phyloP scores from a whole-genome alignment of 116 monocot species.

The Dioscorea cayenensis region DNA sequence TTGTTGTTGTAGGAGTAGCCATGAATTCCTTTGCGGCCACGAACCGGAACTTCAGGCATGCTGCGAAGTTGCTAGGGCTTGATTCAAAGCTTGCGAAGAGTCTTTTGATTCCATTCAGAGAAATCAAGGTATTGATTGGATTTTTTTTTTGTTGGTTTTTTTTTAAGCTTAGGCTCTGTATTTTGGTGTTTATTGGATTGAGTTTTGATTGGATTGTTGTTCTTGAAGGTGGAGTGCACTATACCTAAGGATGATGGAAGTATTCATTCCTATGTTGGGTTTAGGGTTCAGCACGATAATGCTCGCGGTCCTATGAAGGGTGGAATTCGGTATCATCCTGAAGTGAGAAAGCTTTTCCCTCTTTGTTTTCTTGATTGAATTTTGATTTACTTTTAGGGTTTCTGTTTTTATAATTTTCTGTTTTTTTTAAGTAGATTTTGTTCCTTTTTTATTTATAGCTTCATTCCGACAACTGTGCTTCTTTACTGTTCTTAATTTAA shows the following conservation, averaged over 20 bases:
- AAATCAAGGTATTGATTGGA: slow-evolving; percentile 27
- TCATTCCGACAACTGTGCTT: too few relatives aligned
- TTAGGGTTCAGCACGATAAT: slow-evolving; percentile 75
- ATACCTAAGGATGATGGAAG: slow-evolving; percentile 73
- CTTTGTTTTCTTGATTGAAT: slow-evolving; percentile 4
- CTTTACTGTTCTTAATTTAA: too few relatives aligned
- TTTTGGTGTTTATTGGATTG: background rate
- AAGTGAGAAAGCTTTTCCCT: slow-evolving; percentile 26
- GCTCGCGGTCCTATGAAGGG: slow-evolving; percentile 88
- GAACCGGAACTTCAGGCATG: slow-evolving; percentile 42
- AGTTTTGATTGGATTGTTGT: background rate
- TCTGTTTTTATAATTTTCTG: background rate
- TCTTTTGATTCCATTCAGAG: slow-evolving; percentile 50
- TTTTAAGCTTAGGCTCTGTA: background rate
- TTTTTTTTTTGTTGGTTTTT: background rate
- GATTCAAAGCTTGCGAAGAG: slow-evolving; percentile 52
- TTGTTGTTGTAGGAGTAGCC: background rate
- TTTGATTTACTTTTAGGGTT: background rate
- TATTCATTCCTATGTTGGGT: slow-evolving; percentile 65
- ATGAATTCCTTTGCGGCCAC: slow-evolving; percentile 51
- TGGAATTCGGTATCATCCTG: slow-evolving; percentile 76
- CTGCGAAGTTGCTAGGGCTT: slow-evolving; percentile 29
- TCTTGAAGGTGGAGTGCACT: slow-evolving; percentile 64
- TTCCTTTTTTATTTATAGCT: background rate
- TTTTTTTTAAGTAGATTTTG: background rate